Base-by-base conservation (phyloP, 2,329 filamentous ascomycete genomes). In the Elsinoe arachidis region DNA sequence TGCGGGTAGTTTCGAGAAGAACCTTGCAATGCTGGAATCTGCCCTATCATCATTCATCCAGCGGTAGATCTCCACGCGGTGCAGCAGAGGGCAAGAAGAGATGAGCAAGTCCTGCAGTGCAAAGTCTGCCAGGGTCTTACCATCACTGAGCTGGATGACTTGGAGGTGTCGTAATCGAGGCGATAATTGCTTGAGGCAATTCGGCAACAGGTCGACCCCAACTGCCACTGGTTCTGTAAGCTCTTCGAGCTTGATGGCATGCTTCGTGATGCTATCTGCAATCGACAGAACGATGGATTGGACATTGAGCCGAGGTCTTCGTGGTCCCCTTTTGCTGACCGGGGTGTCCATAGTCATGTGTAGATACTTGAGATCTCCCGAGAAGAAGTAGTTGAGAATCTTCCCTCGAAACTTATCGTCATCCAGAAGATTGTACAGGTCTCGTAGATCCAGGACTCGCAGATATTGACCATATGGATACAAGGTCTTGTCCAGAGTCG, bases 391-490 rank as follows among this genome's bases (percentile, higher is more conserved):
- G 67, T 76, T 77, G 7, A 77, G 78, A 30, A 87, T 77, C 39
- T 77, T 78, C 59, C 80, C 77, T 35, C 59, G 57, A 55, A 85
- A 84, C 55, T 78, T 77, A 49, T 79, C 73, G 57, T 85, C 80
- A 9, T 80, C 76, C 1, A 89, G 73, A 19, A 87, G 73, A 39
- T 81, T 72, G 10, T 74, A 70, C 1, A 89, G 74, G 64, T 85
- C 81, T 55, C 81, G 75, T 9, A 89, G 76, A 62, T 85, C 81
- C 37, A 90, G 73, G 23, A 77, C 75, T 57, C 79, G 81, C 57
- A 89, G 80, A 69, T 86, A 88, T 37, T 80, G 76, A 64, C 81
- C 86, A 66, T 90, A 90, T 0, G 85, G 85, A 61, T 83, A 85
- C 15, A 81, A 72, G 0, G 86, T 87, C 61, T 74, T 71, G 21